Evolutionary conservation across 2,329 filamentous ascomycete genomes (phyloP).

Genomic region (Zymoseptoria crescenta): DNA sequence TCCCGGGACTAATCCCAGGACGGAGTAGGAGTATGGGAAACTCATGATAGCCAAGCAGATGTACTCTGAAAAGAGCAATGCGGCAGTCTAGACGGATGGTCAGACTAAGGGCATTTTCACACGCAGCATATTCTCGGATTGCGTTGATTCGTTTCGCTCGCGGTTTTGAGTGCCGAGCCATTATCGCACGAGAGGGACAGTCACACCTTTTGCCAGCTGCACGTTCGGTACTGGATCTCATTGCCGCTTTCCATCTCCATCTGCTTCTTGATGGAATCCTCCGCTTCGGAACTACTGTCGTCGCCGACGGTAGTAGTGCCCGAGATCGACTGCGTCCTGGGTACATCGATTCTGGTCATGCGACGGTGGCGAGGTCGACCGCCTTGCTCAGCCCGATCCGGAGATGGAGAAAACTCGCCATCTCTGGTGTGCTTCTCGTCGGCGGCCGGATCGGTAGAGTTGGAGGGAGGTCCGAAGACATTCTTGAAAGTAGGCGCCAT

Average conservation of each 20-base stretch:
- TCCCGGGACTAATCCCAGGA: slow-evolving; percentile 78
- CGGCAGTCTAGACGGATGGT: slow-evolving; percentile 57
- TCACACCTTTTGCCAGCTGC: slow-evolving; percentile 78
- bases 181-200: background rate
- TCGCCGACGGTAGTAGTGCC: slow-evolving; percentile 10
- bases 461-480: background rate
- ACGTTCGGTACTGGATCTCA: slow-evolving; percentile 85
- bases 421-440: slow-evolving; percentile 17
- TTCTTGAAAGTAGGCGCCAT: background rate
- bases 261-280: slow-evolving; percentile 52
- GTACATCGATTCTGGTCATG: slow-evolving; percentile 36
- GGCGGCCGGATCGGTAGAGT: background rate
- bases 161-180: too few relatives aligned
- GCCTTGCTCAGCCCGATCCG: slow-evolving; percentile 26
- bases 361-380: slow-evolving; percentile 24
- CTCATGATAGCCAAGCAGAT: slow-evolving; percentile 93
- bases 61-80: slow-evolving; percentile 86
- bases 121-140: too few relatives aligned
- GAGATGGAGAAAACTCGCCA: slow-evolving; percentile 16
- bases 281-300: slow-evolving; percentile 21
- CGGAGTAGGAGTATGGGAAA: slow-evolving; percentile 86
- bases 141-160: too few relatives aligned
- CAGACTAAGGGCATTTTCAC: background rate
- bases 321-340: slow-evolving; percentile 30
- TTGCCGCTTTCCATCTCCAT: slow-evolving; percentile 68